Conservation (phyloP, 148 eudicot species). For the Chenopodium suecicum region DNA sequence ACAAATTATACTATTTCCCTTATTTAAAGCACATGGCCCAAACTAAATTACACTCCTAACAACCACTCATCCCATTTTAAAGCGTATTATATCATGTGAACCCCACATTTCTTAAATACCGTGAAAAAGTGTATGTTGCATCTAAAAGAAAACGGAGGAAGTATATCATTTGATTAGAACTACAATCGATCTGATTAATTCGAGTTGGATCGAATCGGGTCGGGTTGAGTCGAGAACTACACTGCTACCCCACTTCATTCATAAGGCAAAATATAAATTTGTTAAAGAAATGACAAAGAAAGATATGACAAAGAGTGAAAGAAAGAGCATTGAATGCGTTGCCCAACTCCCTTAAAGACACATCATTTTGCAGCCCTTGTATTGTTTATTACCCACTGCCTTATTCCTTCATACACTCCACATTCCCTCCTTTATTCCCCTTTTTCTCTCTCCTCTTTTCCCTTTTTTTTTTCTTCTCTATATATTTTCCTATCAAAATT, state of each 20-base stretch:
- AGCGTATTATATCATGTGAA: no score
- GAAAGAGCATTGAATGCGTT: constrained; percentile 26
- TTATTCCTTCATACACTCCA: not conserved
- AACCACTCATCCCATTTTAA: no score
- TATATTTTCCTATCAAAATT: not conserved
- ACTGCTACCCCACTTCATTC: not conserved
- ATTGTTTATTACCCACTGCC: constrained; percentile 20
- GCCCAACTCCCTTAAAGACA: constrained; percentile 28
- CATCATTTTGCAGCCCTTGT: constrained; percentile 17
- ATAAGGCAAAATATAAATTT: not conserved
- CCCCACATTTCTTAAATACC: no score
- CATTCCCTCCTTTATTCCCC: constrained; percentile 3
- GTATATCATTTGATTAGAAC: no score
- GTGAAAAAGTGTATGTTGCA: no score
- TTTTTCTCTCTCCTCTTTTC: not conserved
- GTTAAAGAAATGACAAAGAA: not conserved
- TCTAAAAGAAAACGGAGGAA: no score
- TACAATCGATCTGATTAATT: no score
- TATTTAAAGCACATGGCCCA: no score
- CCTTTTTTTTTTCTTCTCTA: not conserved
- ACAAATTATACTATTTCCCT: no score
- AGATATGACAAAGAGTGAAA: not conserved
- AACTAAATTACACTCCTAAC: no score
- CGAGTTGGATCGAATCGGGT: not conserved
- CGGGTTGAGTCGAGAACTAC: no score